Conservation (phyloP, 2,329 filamentous ascomycete species). For the Albophoma yamanashiensis region DNA sequence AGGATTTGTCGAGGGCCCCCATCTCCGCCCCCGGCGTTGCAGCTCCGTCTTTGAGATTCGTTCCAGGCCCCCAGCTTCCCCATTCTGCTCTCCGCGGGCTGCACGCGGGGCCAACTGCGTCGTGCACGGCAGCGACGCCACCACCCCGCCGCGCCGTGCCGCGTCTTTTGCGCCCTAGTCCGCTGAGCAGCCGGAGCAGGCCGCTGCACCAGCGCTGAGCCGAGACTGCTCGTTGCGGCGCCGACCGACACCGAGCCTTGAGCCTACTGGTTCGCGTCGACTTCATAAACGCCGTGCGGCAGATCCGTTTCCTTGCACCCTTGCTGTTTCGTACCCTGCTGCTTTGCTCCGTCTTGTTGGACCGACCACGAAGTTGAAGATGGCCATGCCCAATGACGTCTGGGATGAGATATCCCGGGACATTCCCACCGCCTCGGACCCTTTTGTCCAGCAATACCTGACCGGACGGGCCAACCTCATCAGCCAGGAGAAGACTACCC, state of each 20-base stretch:
- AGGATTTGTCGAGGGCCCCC: background rate
- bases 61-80: background rate
- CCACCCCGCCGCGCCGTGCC: background rate
- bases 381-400: conserved; percentile 41
- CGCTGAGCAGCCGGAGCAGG: background rate
- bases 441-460: conserved; percentile 75
- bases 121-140: background rate
- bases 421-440: conserved; percentile 51
- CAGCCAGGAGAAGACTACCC: conserved; percentile 67
- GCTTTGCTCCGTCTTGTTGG: background rate
- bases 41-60: background rate
- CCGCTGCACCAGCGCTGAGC: background rate
- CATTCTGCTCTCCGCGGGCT: background rate
- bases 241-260: conserved; percentile 1
- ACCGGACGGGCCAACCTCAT: conserved; percentile 66
- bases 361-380: conserved; percentile 6
- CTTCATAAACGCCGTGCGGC: background rate
- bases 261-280: background rate
- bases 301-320: background rate
- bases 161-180: background rate
- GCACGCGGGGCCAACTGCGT: background rate
- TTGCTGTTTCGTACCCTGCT: background rate
- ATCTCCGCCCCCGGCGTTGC: background rate
- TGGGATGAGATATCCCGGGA: conserved; percentile 47
- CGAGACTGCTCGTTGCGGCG: background rate